phyloP scores from a whole-genome alignment of 306 rosid genomes.

The Macrotyloma uniflorum region DNA sequence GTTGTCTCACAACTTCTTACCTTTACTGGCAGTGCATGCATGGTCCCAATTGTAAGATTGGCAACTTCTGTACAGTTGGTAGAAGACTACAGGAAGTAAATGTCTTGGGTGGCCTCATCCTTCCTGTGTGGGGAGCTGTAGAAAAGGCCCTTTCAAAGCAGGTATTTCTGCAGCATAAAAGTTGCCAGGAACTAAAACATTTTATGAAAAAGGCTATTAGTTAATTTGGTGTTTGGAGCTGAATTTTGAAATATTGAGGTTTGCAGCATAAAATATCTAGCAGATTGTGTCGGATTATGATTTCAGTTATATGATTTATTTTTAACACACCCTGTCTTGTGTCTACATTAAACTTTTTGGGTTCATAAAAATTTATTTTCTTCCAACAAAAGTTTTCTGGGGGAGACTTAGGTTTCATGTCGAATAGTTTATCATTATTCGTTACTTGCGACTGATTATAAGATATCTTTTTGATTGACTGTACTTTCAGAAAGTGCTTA shows the following conservation, averaged over 20 bases:
- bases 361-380: slow-evolving; percentile 10
- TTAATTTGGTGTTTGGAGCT: slow-evolving; percentile 1
- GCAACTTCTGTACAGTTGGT: slow-evolving; percentile 87
- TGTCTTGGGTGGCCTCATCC: slow-evolving; percentile 93
- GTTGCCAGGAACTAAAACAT: slow-evolving; percentile 13
- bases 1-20: slow-evolving; percentile 30
- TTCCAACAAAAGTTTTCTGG: neutral
- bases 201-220: neutral
- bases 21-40: slow-evolving; percentile 89
- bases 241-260: neutral
- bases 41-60: slow-evolving; percentile 96
- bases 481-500: slow-evolving; percentile 2
- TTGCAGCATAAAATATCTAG: neutral
- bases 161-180: slow-evolving; percentile 52
- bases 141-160: slow-evolving; percentile 97
- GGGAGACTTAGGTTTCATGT: neutral
- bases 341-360: slow-evolving; percentile 1
- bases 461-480: slow-evolving; percentile 3
- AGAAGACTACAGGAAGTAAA: slow-evolving; percentile 97
- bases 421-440: slow-evolving; percentile 5
- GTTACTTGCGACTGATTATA: neutral
- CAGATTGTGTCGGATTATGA: slow-evolving; percentile 10
- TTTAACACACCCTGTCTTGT: neutral
- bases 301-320: slow-evolving; percentile 21
- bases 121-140: slow-evolving; percentile 95